Evolutionary conservation across 2,329 filamentous ascomycete genomes (phyloP).

Genomic region (Cordyceps sp.): DNA sequence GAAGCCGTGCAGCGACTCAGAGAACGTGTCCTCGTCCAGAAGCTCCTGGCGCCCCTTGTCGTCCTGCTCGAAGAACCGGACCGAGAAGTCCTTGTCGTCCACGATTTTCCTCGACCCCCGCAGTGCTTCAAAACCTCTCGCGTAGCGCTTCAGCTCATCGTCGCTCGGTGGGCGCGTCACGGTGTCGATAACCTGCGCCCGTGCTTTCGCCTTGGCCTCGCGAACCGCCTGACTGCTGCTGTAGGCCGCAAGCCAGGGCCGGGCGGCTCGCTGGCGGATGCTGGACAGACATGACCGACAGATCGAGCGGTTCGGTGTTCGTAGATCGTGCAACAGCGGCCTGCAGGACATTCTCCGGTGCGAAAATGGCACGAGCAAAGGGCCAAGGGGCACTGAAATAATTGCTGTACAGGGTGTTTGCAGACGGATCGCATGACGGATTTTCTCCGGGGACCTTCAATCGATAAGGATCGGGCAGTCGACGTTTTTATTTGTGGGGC

Average conservation of each 20-base stretch:
- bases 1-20: conserved; percentile 17
- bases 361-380: not conserved
- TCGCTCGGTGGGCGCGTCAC: conserved; percentile 9
- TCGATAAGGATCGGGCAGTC: too few species aligned
- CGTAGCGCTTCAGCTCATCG: conserved; percentile 11
- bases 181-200: conserved; percentile 4
- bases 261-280: conserved; percentile 12
- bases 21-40: conserved; percentile 21
- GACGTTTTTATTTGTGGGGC: too few species aligned
- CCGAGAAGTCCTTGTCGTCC: conserved; percentile 10
- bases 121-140: conserved; percentile 12
- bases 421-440: too few species aligned
- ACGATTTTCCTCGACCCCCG: conserved; percentile 6
- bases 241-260: conserved; percentile 14
- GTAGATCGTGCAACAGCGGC: conserved; percentile 17
- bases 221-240: conserved; percentile 15
- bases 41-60: conserved; percentile 20
- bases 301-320: conserved; percentile 16
- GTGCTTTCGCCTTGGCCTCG: conserved; percentile 6
- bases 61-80: conserved; percentile 33
- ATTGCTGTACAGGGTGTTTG: too few species aligned
- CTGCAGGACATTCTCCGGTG: conserved; percentile 17
- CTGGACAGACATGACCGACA: conserved; percentile 20
- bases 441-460: conserved; percentile 7
- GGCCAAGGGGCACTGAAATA: not conserved